Conservation (phyloP, 2,329 filamentous ascomycete species). For the Penicillium hordei region DNA sequence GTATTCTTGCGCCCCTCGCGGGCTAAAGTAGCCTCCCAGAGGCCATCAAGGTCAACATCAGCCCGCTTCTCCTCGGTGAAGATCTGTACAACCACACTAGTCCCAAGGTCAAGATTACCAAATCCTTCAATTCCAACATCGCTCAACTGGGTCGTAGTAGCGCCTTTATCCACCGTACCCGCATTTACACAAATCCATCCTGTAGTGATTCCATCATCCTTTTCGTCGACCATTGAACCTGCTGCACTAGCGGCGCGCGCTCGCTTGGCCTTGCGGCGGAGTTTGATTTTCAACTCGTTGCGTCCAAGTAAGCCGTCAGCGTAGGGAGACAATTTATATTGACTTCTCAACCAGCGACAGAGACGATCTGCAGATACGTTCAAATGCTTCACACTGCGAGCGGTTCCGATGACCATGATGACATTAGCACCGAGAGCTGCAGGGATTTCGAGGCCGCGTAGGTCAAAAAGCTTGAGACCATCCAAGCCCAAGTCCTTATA, state of each 20-base stretch:
- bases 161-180: slow-evolving; percentile 62
- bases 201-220: slow-evolving; percentile 84
- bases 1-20: slow-evolving; percentile 39
- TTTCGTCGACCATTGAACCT: slow-evolving; percentile 55
- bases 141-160: slow-evolving; percentile 29
- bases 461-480: slow-evolving; percentile 74
- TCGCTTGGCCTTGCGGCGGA: slow-evolving; percentile 75
- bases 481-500: slow-evolving; percentile 86
- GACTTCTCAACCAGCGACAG: slow-evolving; percentile 76
- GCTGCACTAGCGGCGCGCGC: slow-evolving; percentile 76
- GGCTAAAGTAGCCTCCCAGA: slow-evolving; percentile 57
- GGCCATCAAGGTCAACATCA: slow-evolving; percentile 64
- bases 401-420: slow-evolving; percentile 89
- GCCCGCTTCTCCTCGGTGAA: slow-evolving; percentile 69
- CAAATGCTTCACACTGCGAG: slow-evolving; percentile 87
- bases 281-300: slow-evolving; percentile 85
- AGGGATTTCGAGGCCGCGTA: slow-evolving; percentile 80
- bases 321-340: slow-evolving; percentile 69
- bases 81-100: slow-evolving; percentile 68
- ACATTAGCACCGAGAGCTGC: slow-evolving; percentile 84
- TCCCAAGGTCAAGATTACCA: slow-evolving; percentile 58
- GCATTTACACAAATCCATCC: slow-evolving; percentile 97
- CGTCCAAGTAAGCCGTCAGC: slow-evolving; percentile 87
- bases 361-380: slow-evolving; percentile 89
- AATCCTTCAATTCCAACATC: slow-evolving; percentile 68